Base-by-base conservation (phyloP, 1,284 basidiomycete species). In the Meira nashicola region DNA sequence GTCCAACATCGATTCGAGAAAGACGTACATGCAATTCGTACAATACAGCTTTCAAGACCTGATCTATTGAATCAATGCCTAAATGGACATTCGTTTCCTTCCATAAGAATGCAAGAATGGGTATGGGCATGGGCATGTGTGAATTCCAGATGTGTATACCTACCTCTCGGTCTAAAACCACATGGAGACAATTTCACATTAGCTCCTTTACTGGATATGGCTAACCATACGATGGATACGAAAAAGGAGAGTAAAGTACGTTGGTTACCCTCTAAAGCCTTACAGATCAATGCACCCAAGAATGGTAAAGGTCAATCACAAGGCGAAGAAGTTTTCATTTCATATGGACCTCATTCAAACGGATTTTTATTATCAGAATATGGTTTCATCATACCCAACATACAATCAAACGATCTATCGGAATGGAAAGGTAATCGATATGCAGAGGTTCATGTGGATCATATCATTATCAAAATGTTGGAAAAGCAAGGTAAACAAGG, bases 131-230 rank as follows among this genome's bases (percentile, higher is more conserved):
- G 72, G 72, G 58, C 68, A 9, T 72, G 73, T 59, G 65, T 71
- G 56, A 74, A 71, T 43, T 66, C 74, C 11, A 69, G 74, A n/a
- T 77, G 72, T 51, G 60, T 77, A 40, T 74, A 65, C 40, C 28
- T 67, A 12, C 70, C 68, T 7, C 65, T 76, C 7, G 53, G 58
- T 1, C 62, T 73, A 8, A 63, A 57, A 10, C 53, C 64, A 14
- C 73, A 73, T 25, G 56, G 57, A 11, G 71, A 77, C 64, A 77
- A 77, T 46, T 68, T 77, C 47, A 74, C 74, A 1, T 50, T 77
- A 3, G 73, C 71, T 12, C 73, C 74, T 1, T 37, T 77, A 56
- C 70, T 77, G 10, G 74, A 77, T 38, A 76, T 77, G 74, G 71
- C 73, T 33, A 77, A 77, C 47, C 74, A 77, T 51, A 77, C 73